Base-by-base conservation (phyloP, 768 basidiomycete genomes). In the Trametes gibbosa region DNA sequence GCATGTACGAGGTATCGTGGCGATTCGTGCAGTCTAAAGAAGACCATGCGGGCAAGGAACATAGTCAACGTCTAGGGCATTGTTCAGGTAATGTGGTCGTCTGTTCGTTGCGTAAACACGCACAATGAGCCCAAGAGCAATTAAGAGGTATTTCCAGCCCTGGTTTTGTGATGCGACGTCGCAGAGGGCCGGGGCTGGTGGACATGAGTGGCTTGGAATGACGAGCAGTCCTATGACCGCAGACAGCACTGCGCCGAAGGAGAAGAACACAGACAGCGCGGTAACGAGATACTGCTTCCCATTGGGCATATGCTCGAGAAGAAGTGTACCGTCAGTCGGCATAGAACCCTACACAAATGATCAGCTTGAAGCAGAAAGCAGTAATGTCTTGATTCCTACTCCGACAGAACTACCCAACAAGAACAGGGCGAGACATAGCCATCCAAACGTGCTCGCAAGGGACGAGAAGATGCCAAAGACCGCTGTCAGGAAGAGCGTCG, bases 321-420 rank as follows among this genome's bases (percentile, higher is more conserved):
- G 81, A 3, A 96, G 83, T 0, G 94, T 98, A 6, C 95, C 95
- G 65, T 98, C 96, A 0, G 95, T 98, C 0, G 95, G 95, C 93
- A 98, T 96, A 42, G 92, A 88, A 40, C 95, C 89, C 92, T 95
- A 55, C 13, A 46, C 17, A 43, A 49, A 12, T 34, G 14, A 45
- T 34, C 21, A 45, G 32, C 50, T n/a, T 14, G 21, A 51, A 29
- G 39, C 57, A 42, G 34, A n/a, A 19, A 10, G 16, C 10, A 32
- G 27, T 7, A 14, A n/a, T 2, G 13, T 5, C 2, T 34, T 43
- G 17, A n/a, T 39, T 75, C 86, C 73, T 74, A 92, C 95, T 53
- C 96, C 97, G 6, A 99, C 93, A 7, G 95, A 90, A 54, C 88
- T 95, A 3, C 97, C 96, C 0, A 99, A 79, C 43, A 92, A 79